Percentiles rank a stretch among this genome's conserved stretches.
Conservation (phyloP, 768 basidiomycete genomes). For the Cantharellus anzutake region DNA sequence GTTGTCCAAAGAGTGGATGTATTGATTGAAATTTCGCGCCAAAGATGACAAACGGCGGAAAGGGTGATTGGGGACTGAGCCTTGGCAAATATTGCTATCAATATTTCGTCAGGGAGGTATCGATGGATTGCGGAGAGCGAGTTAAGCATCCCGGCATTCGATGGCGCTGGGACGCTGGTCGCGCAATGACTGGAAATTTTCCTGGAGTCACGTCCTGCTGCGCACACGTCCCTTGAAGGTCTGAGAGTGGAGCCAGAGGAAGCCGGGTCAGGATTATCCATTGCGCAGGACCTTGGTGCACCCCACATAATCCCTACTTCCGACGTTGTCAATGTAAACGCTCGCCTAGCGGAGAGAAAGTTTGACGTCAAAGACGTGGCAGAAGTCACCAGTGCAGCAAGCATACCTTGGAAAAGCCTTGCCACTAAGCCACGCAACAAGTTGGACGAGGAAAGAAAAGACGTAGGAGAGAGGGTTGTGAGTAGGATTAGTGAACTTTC, state of each 20-base stretch:
- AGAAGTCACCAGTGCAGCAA: too few relatives aligned
- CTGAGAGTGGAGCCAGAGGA: not conserved
- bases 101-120: not conserved
- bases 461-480: too few relatives aligned
- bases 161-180: not conserved
- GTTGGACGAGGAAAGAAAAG: too few relatives aligned
- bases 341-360: too few relatives aligned
- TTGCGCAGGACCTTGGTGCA: not conserved
- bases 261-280: not conserved
- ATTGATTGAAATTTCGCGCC: not conserved
- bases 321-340: too few relatives aligned
- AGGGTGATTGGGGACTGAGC: not conserved
- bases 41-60: not conserved
- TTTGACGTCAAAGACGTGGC: too few relatives aligned
- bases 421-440: too few relatives aligned
- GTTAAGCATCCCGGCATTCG: not conserved
- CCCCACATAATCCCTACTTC: not conserved
- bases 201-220: not conserved
- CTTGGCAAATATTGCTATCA: not conserved
- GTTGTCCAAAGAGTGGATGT: not conserved
- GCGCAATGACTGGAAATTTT: not conserved
- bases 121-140: not conserved
- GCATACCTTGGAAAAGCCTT: too few relatives aligned
- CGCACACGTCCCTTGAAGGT: not conserved
- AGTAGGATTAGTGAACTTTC: too few relatives aligned